Conservation (phyloP, 2,329 filamentous ascomycete genomes). For the Xylariaceae sp. region DNA sequence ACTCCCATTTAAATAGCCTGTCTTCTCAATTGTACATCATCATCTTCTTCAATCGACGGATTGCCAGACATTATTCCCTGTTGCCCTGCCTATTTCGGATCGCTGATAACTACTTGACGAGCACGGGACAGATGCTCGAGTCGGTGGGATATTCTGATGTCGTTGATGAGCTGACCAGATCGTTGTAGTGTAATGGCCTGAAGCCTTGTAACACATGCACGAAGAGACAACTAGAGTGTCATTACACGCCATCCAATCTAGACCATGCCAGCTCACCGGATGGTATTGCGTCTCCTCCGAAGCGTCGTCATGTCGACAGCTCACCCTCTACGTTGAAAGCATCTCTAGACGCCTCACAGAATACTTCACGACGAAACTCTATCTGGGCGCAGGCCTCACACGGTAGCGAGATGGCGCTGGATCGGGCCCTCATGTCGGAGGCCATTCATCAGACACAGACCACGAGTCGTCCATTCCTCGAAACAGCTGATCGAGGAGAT, state of each 20-base stretch:
- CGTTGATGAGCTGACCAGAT: constrained; percentile 19
- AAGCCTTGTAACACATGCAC: constrained; percentile 56
- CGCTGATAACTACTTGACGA: background rate
- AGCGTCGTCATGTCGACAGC: constrained; percentile 32
- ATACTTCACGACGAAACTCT: constrained; percentile 20
- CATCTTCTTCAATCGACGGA: background rate
- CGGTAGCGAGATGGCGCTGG: constrained; percentile 15
- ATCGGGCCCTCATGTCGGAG: constrained; percentile 14
- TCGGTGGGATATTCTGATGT: constrained; percentile 12
- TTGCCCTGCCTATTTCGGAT: constrained; percentile 3
- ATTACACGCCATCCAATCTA: constrained; percentile 37
- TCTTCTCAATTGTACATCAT: background rate
- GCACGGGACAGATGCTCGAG: background rate
- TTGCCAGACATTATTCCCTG: background rate
- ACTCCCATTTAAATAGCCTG: constrained; percentile 5
- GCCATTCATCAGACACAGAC: constrained; percentile 19
- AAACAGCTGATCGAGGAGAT: constrained; percentile 25
- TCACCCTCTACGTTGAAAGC: constrained; percentile 25
- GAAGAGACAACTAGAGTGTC: constrained; percentile 46
- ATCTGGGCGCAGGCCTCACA: constrained; percentile 24
- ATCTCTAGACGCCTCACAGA: constrained; percentile 28
- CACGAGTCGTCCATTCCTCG: constrained; percentile 15
- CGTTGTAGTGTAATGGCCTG: constrained; percentile 53
- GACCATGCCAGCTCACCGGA: constrained; percentile 29
- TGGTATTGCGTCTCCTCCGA: constrained; percentile 35